Conservation (phyloP, 176 grass and related monocot species). For the Eleusine coracana region DNA sequence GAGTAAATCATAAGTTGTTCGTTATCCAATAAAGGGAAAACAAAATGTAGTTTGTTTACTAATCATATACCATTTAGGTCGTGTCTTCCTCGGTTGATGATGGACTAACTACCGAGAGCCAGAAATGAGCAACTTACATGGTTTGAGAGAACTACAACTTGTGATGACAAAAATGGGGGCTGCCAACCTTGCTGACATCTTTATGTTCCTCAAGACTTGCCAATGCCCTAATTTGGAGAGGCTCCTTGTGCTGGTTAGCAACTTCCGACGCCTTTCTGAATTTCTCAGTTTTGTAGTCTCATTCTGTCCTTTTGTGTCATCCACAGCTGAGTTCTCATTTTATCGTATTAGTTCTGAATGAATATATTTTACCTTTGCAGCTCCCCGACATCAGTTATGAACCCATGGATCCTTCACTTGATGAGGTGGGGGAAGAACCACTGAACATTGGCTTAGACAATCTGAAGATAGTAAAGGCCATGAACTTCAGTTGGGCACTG, state of each 20-base stretch:
- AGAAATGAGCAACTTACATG: too few species aligned
- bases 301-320: too few species aligned
- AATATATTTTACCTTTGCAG: constrained; percentile 1
- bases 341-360: not conserved
- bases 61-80: too few species aligned
- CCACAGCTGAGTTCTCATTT: not conserved
- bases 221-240: constrained; percentile 43
- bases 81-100: too few species aligned
- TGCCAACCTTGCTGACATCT: constrained; percentile 47
- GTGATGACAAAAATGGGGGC: constrained; percentile 43
- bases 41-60: too few species aligned
- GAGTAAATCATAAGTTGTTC: too few species aligned
- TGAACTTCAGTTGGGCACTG: constrained; percentile 16
- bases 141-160: constrained; percentile 65
- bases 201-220: constrained; percentile 44
- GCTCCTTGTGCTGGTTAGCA: constrained; percentile 71
- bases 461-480: constrained; percentile 10
- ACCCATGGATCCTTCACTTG: not conserved
- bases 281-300: not conserved
- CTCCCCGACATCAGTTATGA: not conserved
- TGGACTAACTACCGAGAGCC: too few species aligned
- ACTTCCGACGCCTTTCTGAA: too few species aligned
- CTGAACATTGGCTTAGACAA: not conserved
- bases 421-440: not conserved
- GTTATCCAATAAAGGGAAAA: too few species aligned